Evolutionary conservation across 2,329 filamentous ascomycete species (phyloP).

Genomic region (Huntiella moniliformis): DNA sequence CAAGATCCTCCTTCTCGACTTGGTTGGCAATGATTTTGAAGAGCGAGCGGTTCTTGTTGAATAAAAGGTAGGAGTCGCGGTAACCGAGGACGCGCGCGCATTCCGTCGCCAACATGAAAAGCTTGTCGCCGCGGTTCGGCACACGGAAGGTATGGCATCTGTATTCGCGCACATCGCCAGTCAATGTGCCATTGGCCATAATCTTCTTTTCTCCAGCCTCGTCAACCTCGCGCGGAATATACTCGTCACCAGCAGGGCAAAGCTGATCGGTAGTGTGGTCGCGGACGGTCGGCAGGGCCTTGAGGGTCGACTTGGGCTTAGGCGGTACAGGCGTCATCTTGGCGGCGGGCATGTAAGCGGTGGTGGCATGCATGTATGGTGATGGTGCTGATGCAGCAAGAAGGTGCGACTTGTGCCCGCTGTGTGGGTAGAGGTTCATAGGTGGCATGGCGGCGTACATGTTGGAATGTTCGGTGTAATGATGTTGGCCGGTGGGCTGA

Average conservation of each 20-base stretch:
- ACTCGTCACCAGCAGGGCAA: slow-evolving; percentile 76
- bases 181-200: slow-evolving; percentile 58
- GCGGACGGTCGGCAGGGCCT: slow-evolving; percentile 84
- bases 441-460: slow-evolving; percentile 14
- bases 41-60: slow-evolving; percentile 94
- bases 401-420: not conserved
- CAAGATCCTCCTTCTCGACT: slow-evolving; percentile 88
- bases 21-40: slow-evolving; percentile 97
- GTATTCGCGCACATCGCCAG: slow-evolving; percentile 62
- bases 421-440: slow-evolving; percentile 20
- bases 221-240: slow-evolving; percentile 81
- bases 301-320: slow-evolving; percentile 69
- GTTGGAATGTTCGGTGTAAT: too few species aligned
- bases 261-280: slow-evolving; percentile 96
- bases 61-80: slow-evolving; percentile 90
- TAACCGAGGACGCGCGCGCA: slow-evolving; percentile 88
- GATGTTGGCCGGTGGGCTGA: too few species aligned
- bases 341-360: not conserved
- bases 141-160: slow-evolving; percentile 87
- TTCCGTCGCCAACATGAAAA: slow-evolving; percentile 97
- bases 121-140: slow-evolving; percentile 73
- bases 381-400: not conserved
- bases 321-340: slow-evolving; percentile 35
- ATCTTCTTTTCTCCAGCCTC: slow-evolving; percentile 92
- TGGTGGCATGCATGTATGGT: not conserved